A percentile compares a stretch with the other conserved stretches of the same genome.
These are phyloP conservation scores for Microcera coccophila DNA, from an alignment of 2,329 filamentous ascomycete species.

Conservation along the genomic window DNA sequence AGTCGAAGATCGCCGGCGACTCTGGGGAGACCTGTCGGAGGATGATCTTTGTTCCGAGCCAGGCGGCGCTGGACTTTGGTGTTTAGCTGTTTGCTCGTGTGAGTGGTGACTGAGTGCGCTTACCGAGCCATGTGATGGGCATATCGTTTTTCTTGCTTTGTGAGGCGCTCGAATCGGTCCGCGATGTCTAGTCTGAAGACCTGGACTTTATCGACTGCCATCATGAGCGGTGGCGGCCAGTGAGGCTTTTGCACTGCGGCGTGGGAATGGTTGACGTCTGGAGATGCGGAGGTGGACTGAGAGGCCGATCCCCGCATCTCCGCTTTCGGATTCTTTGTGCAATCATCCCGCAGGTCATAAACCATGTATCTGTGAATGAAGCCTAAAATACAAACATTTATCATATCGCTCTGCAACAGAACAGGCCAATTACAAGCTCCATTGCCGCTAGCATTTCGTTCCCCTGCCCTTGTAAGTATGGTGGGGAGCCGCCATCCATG, in stretches of 20 bases:
- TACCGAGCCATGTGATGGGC: conserved; percentile 53
- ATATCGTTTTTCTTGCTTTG: conserved; percentile 57
- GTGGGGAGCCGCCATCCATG: too few relatives aligned
- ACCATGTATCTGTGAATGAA: too few relatives aligned
- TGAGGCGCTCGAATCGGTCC: conserved; percentile 44
- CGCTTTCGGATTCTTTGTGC: too few relatives aligned
- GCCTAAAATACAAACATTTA: too few relatives aligned
- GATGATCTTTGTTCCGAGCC: conserved; percentile 52
- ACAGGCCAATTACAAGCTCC: too few relatives aligned
- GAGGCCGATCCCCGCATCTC: not conserved
- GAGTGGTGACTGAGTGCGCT: not conserved
- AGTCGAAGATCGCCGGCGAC: conserved; percentile 53
- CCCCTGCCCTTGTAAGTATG: too few relatives aligned
- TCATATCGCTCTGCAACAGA: too few relatives aligned
- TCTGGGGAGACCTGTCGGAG: conserved; percentile 58
- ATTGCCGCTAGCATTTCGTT: too few relatives aligned
- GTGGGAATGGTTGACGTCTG: not conserved
- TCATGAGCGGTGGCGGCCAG: not conserved
- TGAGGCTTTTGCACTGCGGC: not conserved
- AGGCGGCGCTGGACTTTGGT: conserved; percentile 34
- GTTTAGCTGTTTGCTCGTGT: conserved; percentile 2
- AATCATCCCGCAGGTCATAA: too few relatives aligned
- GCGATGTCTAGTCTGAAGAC: conserved; percentile 14
- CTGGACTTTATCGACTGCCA: conserved; percentile 1
- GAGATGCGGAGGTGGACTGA: not conserved